Evolutionary conservation across 75 land plant genomes (phyloP).

Genomic region (Picea glauca): DNA sequence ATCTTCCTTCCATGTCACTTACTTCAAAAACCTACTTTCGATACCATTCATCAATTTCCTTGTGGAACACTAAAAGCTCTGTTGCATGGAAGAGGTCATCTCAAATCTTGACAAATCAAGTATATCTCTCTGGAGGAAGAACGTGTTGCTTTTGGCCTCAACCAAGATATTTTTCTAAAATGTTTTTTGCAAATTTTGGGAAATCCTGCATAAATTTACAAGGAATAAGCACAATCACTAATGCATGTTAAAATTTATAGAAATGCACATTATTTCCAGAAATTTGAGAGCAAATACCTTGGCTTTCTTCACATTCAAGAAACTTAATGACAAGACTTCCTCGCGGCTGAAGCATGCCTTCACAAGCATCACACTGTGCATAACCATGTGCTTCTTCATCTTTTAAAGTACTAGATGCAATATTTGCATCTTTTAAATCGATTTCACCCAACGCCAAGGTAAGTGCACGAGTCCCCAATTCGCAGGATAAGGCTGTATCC

Average conservation of each 20-base stretch:
- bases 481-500: constrained; percentile 83
- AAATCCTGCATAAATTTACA: constrained; percentile 42
- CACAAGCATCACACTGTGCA: constrained; percentile 8
- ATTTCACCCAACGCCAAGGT: constrained; percentile 67
- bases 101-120: constrained; percentile 67
- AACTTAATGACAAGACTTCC: constrained; percentile 87
- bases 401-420: background rate
- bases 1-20: background rate
- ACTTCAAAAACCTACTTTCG: background rate
- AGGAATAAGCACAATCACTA: background rate
- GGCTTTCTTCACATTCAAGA: constrained; percentile 80
- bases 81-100: background rate
- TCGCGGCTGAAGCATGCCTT: constrained; percentile 56
- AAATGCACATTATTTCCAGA: background rate
- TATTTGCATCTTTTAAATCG: constrained; percentile 10
- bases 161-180: constrained; percentile 69
- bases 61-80: background rate
- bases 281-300: constrained; percentile 41
- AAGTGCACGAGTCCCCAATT: constrained; percentile 76
- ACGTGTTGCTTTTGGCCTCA: constrained; percentile 91
- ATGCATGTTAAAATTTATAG: background rate
- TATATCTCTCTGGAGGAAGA: constrained; percentile 89
- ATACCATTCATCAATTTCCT: background rate
- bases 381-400: constrained; percentile 4
- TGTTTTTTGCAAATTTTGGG: constrained; percentile 59